Evolutionary conservation across 495 filamentous ascomycete genomes (phyloP).

Genomic region (Lichenothelia convexa): DNA sequence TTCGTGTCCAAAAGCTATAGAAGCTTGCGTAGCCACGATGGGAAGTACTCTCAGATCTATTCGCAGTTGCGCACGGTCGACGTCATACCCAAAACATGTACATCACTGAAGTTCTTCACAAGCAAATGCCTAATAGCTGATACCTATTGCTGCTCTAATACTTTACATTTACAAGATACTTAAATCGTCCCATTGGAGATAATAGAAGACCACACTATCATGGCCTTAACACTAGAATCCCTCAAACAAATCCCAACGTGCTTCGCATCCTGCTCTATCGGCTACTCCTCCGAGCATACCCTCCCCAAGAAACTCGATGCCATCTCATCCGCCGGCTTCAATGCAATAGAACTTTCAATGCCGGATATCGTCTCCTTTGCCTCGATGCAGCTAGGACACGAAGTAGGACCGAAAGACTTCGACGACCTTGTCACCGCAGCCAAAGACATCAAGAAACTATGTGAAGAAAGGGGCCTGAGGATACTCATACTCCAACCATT

Average conservation of each 20-base stretch:
- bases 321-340: conserved; percentile 47
- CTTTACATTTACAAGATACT: no score
- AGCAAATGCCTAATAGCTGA: no score
- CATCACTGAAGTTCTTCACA: no score
- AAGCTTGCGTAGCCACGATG: no score
- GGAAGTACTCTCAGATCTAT: no score
- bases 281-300: conserved; percentile 30
- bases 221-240: conserved; percentile 16
- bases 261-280: conserved; percentile 50
- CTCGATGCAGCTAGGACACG: conserved; percentile 26
- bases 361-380: conserved; percentile 55
- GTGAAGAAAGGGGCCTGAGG: conserved; percentile 30
- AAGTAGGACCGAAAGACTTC: conserved; percentile 37
- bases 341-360: conserved; percentile 56
- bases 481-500: conserved; percentile 70
- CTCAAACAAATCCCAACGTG: conserved; percentile 36
- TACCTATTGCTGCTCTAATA: no score
- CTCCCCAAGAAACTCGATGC: conserved; percentile 48
- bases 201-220: no score
- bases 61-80: no score
- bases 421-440: conserved; percentile 32
- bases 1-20: no score
- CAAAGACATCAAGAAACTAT: conserved; percentile 32
- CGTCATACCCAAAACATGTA: no score
- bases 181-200: no score